Percentiles rank a stretch among this genome's conserved stretches.
These are phyloP conservation scores for Stentor roeselii DNA, from an alignment of 73 alveolate genomes.

Conservation along the genomic window DNA sequence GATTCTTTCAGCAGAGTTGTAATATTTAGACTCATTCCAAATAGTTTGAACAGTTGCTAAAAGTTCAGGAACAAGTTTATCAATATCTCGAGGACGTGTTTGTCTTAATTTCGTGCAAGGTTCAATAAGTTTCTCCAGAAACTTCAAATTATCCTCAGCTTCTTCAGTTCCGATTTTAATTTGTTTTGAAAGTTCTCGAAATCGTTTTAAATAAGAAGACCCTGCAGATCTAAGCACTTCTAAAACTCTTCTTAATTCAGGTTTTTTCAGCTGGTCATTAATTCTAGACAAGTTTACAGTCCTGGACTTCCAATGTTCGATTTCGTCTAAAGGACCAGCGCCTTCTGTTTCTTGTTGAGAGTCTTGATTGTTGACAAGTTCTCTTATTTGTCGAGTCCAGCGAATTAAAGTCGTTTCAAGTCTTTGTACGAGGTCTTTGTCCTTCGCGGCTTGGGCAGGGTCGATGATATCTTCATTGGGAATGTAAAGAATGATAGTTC, in stretches of 20 bases:
- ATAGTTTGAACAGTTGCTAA: slow-evolving; percentile 72
- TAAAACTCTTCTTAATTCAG: slow-evolving; percentile 79
- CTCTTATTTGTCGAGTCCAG: slow-evolving; percentile 98
- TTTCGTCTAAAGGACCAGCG: slow-evolving; percentile 89
- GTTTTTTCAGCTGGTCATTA: slow-evolving; percentile 71
- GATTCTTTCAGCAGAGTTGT: slow-evolving; percentile 88
- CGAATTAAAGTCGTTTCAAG: slow-evolving; percentile 93
- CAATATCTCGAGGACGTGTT: slow-evolving; percentile 83
- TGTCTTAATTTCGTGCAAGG: slow-evolving; percentile 80
- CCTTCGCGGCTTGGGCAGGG: slow-evolving; percentile 94
- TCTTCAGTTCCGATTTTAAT: slow-evolving; percentile 77
- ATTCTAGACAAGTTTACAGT: slow-evolving; percentile 72
- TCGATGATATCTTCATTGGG: slow-evolving; percentile 96
- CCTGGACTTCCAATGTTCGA: slow-evolving; percentile 75
- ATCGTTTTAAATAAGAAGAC: slow-evolving; percentile 71
- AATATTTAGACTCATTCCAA: slow-evolving; percentile 87
- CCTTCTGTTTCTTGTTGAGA: slow-evolving; percentile 72
- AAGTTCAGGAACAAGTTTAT: slow-evolving; percentile 78
- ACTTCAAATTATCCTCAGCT: slow-evolving; percentile 80
- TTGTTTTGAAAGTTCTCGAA: slow-evolving; percentile 71
- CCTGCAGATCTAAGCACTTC: slow-evolving; percentile 68
- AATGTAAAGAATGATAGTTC: slow-evolving; percentile 90
- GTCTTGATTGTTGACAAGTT: slow-evolving; percentile 94
- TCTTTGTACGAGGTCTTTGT: slow-evolving; percentile 95
- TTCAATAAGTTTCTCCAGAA: slow-evolving; percentile 69